A percentile compares a stretch with the other conserved stretches of the same genome.
Evolutionary conservation across 2,329 filamentous ascomycete species (phyloP).

Genomic region (Aspergillus sp.): DNA sequence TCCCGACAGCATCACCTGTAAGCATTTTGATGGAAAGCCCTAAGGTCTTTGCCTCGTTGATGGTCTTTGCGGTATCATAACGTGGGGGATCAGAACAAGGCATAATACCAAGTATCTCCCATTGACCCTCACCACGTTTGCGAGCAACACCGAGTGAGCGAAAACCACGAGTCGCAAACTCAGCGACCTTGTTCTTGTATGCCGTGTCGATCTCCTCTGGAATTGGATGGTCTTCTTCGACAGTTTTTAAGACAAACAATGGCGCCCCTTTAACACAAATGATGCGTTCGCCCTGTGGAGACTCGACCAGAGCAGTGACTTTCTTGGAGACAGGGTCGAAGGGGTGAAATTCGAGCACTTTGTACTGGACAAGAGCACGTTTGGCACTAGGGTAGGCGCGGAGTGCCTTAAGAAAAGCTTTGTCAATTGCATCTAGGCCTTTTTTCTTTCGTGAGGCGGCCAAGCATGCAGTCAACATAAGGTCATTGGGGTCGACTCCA

Average conservation of each 20-base stretch:
- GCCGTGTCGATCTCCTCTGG: conserved; percentile 71
- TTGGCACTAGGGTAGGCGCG: conserved; percentile 80
- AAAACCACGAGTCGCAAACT: conserved; percentile 90
- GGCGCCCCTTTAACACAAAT: conserved; percentile 89
- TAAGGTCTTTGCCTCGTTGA: conserved; percentile 82
- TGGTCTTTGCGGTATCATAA: conserved; percentile 84
- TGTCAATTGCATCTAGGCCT: conserved; percentile 91
- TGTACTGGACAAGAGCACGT: conserved; percentile 74
- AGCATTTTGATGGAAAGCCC: conserved; percentile 94
- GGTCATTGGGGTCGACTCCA: conserved; percentile 78
- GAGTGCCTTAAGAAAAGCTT: conserved; percentile 85
- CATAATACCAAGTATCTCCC: conserved; percentile 94
- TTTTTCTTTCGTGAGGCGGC: conserved; percentile 92
- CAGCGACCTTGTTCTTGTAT: conserved; percentile 89
- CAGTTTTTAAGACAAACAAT: conserved; percentile 79
- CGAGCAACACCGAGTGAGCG: conserved; percentile 89
- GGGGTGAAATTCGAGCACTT: conserved; percentile 76
- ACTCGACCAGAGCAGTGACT: conserved; percentile 78
- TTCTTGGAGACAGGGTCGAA: conserved; percentile 95
- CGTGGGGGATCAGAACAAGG: conserved; percentile 88
- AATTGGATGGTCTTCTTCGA: conserved; percentile 78
- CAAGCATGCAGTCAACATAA: conserved; percentile 88
- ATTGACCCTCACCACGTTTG: conserved; percentile 74
- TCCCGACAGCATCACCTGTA: conserved; percentile 90
- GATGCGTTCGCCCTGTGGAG: conserved; percentile 76